Evolutionary conservation across 148 eudicot genomes (phyloP), one percentile per base, ranked within the genome.

Genomic region (Agrostemma githago): DNA sequence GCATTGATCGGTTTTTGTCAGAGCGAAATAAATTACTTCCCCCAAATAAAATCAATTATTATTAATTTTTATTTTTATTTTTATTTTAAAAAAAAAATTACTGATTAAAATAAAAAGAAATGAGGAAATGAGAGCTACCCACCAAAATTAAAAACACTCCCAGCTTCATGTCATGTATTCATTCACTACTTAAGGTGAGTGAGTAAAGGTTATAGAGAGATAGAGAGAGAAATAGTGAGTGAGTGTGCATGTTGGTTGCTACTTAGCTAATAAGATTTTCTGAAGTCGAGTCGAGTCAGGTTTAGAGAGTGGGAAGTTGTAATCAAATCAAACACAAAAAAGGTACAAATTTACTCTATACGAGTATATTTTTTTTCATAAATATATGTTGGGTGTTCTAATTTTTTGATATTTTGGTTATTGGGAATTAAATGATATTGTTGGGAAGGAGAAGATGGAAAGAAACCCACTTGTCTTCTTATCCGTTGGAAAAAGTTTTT

Each of bases 1-100:
- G 86, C 79, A 74, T 84, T 76, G 74, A 82, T 82, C 84, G 71
- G 82, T 86, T 86, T 86, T 77, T 68, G 78, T 82, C 83, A 84
- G 83, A 80, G 59, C 2, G 71, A 66, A 78, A 48, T 78, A 60
- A 78, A 82, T 79, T 44, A 26, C 40, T 46, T 21, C 34, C 70
- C 41, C 4, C 5, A 58, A 37, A 5, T 15, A 43, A 44, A 56
- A 64, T 9, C 11, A 39, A 43, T 41, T 26, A 26, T 26, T 26
- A 26, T 48, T 4, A 0, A 42, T 62, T 17, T 5, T 10, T 60
- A 10, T 7, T 48, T 38, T 6, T 34, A 67, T 68, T 69, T 46
- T 51, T 41, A 20, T 41, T 14, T 34, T 37, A 54, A 58, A 21
- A n/a, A 69, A 21, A 63, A 21, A 17, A 5, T 9, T 51, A 51